phyloP scores from a whole-genome alignment of 306 rosid species.

The Dalbergia oliveri region DNA sequence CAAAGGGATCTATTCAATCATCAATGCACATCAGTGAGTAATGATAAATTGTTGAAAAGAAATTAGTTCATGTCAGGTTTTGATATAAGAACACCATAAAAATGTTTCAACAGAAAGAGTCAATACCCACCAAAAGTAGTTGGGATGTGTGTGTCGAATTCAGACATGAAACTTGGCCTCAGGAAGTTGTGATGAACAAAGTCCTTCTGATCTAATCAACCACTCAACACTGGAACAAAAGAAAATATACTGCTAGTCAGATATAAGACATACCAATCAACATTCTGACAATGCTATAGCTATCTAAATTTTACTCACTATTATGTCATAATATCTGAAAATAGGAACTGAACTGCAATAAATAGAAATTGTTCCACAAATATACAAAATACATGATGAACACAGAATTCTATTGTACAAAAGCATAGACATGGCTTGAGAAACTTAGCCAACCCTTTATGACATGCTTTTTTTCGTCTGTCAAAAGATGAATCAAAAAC shows the following conservation, averaged over 20 bases:
- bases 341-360: conserved; percentile 1
- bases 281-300: background rate
- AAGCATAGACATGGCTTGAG: background rate
- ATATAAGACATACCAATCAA: conserved; percentile 1
- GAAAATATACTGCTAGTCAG: conserved; percentile 21
- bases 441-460: background rate
- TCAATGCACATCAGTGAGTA: conserved; percentile 31
- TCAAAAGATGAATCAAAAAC: background rate
- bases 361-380: background rate
- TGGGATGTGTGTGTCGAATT: conserved; percentile 52
- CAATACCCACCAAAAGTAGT: conserved; percentile 56
- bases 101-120: background rate
- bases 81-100: background rate
- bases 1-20: conserved; percentile 61
- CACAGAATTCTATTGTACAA: background rate
- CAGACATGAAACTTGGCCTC: conserved; percentile 66
- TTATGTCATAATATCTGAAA: background rate
- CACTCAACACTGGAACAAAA: conserved; percentile 38
- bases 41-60: conserved; percentile 11
- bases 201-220: conserved; percentile 43
- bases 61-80: background rate
- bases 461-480: background rate
- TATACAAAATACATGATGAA: background rate
- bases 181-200: conserved; percentile 35
- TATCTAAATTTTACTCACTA: conserved; percentile 10